Evolutionary conservation across 1,284 basidiomycete genomes (phyloP).

Genomic region (Xerocomus amazonicus): DNA sequence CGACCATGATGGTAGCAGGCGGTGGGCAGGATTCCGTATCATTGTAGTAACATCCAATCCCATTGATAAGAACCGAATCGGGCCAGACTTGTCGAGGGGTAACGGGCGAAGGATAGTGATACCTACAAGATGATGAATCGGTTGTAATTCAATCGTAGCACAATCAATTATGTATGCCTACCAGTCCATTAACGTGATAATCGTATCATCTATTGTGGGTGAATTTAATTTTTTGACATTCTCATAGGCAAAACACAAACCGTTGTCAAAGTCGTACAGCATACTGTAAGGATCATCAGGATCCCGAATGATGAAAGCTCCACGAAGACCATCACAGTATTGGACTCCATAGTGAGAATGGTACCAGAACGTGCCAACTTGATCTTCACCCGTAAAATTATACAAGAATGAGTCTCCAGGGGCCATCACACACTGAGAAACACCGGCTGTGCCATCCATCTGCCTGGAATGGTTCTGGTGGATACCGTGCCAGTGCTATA

Average conservation of each 20-base stretch:
- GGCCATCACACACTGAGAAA: conserved; percentile 43
- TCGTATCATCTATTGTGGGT: conserved; percentile 16
- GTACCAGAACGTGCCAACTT: conserved; percentile 41
- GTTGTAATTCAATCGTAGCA: neutral
- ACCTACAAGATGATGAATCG: conserved; percentile 24
- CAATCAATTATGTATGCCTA: conserved; percentile 9
- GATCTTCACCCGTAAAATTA: conserved; percentile 29
- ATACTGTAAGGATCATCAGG: conserved; percentile 35
- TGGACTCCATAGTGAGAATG: conserved; percentile 21
- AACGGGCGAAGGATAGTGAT: conserved; percentile 26
- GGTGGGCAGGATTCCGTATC: conserved; percentile 28
- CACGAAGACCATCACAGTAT: conserved; percentile 37
- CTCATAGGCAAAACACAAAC: conserved; percentile 14
- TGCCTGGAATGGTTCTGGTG: conserved; percentile 19
- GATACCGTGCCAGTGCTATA: conserved; percentile 36
- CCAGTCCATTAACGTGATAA: conserved; percentile 10
- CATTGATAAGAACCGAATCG: conserved; percentile 46
- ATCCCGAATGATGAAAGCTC: conserved; percentile 43
- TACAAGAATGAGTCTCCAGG: conserved; percentile 36
- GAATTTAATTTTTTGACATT: neutral
- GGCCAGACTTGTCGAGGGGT: conserved; percentile 23
- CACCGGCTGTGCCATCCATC: conserved; percentile 24
- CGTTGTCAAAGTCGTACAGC: conserved; percentile 43
- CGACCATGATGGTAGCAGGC: conserved; percentile 25
- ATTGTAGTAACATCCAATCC: conserved; percentile 36